Percentiles rank a stretch among this genome's conserved stretches.
These are phyloP conservation scores for Dictyostelium capitatum DNA, from an alignment of 78 protist genomes.

Conservation along the genomic window DNA sequence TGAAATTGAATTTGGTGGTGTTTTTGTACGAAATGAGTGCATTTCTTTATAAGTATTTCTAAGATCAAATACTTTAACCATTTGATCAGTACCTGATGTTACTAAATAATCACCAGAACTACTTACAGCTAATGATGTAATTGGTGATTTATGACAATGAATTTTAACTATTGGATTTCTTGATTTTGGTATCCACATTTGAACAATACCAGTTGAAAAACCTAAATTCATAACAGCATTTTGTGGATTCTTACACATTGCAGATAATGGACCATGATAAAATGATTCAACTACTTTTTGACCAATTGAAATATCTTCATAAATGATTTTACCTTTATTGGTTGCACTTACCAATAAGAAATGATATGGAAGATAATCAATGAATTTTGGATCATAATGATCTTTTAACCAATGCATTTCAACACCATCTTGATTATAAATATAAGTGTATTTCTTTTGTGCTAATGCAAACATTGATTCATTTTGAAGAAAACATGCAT, in stretches of 20 bases:
- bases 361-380: conserved; percentile 96
- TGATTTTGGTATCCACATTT: conserved; percentile 95
- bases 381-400: conserved; percentile 75
- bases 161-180: conserved; percentile 89
- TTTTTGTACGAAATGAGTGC: conserved; percentile 84
- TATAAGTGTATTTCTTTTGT: conserved; percentile 92
- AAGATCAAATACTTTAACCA: conserved; percentile 96
- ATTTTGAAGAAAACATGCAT: conserved; percentile 93
- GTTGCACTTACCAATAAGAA: conserved; percentile 88
- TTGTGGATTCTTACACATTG: conserved; percentile 87
- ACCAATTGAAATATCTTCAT: conserved; percentile 79
- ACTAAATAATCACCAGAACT: conserved; percentile 74
- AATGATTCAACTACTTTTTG: conserved; percentile 37
- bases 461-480: conserved; percentile 97
- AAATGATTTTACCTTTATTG: conserved; percentile 21
- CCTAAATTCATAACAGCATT: conserved; percentile 95
- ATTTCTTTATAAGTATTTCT: conserved; percentile 90
- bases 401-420: conserved; percentile 95
- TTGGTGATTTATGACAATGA: conserved; percentile 87
- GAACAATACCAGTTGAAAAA: conserved; percentile 92
- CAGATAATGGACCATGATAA: conserved; percentile 61
- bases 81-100: conserved; percentile 50
- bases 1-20: conserved; percentile 77
- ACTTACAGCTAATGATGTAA: conserved; percentile 80
- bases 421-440: conserved; percentile 94